Conservation (phyloP, 352 stramenopile genomes). For the Phytophthora sojae region DNA sequence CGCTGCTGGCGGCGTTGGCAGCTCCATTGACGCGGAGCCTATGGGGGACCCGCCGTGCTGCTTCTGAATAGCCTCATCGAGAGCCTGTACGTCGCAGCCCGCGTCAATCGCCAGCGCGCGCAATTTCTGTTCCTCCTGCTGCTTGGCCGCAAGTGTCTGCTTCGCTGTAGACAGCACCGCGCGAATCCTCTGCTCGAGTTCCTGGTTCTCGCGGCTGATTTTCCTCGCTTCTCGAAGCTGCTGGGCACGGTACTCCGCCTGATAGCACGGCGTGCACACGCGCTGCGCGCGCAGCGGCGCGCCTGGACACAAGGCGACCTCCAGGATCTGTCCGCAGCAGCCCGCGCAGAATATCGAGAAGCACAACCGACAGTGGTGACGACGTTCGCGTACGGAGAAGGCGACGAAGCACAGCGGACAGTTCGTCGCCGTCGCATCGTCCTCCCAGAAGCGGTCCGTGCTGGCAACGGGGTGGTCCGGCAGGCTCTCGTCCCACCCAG, state of each 20-base stretch:
- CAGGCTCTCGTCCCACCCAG: slow-evolving; percentile 63
- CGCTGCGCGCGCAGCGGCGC: slow-evolving; percentile 63
- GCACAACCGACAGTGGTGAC: slow-evolving; percentile 81
- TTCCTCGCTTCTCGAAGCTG: slow-evolving; percentile 56
- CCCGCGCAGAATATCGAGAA: slow-evolving; percentile 73
- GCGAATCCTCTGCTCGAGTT: slow-evolving; percentile 62
- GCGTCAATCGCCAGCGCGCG: slow-evolving; percentile 47
- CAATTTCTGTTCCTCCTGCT: slow-evolving; percentile 52
- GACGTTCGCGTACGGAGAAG: slow-evolving; percentile 54
- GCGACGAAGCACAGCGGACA: slow-evolving; percentile 58
- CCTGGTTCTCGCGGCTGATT: slow-evolving; percentile 68
- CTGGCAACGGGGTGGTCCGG: slow-evolving; percentile 60
- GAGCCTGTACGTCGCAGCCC: slow-evolving; percentile 53
- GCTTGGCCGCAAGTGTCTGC: slow-evolving; percentile 40
- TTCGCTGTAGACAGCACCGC: slow-evolving; percentile 51
- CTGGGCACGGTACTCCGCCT: slow-evolving; percentile 57
- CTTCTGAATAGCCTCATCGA: slow-evolving; percentile 60
- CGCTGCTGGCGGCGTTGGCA: slow-evolving; percentile 56
- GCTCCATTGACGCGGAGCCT: slow-evolving; percentile 42
- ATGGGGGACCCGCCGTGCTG: slow-evolving; percentile 47
- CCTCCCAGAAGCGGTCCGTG: slow-evolving; percentile 69
- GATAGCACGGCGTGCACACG: slow-evolving; percentile 65
- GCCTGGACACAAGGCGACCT: slow-evolving; percentile 68
- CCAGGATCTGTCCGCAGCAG: slow-evolving; percentile 57
- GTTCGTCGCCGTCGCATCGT: slow-evolving; percentile 47